phyloP scores from a whole-genome alignment of 1,284 basidiomycete species.

The Ceratobasidium papillatum region DNA sequence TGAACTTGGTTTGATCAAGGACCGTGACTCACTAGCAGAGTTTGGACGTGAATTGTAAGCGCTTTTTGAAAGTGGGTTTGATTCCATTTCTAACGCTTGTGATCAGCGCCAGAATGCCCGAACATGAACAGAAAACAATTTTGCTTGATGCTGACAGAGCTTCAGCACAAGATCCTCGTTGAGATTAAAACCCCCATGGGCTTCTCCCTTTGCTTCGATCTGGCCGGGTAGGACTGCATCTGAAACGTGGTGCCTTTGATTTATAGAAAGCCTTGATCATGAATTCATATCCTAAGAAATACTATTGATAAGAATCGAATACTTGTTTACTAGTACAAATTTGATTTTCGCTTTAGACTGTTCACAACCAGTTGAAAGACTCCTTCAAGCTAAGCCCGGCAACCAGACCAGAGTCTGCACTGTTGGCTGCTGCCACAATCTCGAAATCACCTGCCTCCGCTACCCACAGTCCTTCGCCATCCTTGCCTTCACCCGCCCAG shows the following conservation, averaged over 20 bases:
- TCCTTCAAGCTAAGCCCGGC: conserved; percentile 6
- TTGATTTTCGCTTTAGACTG: background rate
- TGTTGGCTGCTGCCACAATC: conserved; percentile 40
- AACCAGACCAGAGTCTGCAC: conserved; percentile 16
- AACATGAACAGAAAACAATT: conserved; percentile 21
- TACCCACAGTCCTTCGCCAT: conserved; percentile 49
- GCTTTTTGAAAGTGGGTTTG: background rate
- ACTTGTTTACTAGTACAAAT: background rate
- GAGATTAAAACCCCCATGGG: background rate
- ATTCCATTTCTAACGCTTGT: no score
- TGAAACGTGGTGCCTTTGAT: no score
- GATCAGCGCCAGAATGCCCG: conserved; percentile 27
- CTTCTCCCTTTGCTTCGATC: no score
- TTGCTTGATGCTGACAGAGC: conserved; percentile 17
- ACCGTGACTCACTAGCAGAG: conserved; percentile 18
- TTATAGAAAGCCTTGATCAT: no score
- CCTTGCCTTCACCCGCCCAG: conserved; percentile 48
- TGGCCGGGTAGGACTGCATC: no score
- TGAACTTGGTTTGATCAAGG: conserved; percentile 31
- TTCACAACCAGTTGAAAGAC: conserved; percentile 29
- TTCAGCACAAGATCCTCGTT: background rate
- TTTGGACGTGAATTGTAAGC: conserved; percentile 39
- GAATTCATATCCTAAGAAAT: no score
- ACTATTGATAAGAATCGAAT: no score
- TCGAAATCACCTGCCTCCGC: conserved; percentile 47